phyloP scores from a whole-genome alignment of 1,139 yeast genomes.

The Geotrichum citri-aurantii region DNA sequence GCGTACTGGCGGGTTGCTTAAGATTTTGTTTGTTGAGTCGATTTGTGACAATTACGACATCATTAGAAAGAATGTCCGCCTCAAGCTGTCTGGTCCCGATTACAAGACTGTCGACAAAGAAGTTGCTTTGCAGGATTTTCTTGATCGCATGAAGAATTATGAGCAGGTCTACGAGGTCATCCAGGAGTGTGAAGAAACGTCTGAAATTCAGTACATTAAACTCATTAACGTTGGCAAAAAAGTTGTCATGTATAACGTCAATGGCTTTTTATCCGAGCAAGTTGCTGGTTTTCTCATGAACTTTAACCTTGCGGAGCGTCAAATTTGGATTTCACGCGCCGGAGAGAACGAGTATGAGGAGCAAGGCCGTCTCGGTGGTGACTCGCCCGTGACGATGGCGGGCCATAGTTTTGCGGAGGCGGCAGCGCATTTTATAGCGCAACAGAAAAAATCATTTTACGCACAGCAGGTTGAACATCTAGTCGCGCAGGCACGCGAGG shows the following conservation, averaged over 20 bases:
- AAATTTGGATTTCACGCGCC: constrained; percentile 91
- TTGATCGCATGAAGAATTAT: constrained; percentile 73
- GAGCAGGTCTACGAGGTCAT: constrained; percentile 88
- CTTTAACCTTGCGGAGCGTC: constrained; percentile 84
- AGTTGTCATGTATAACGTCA: constrained; percentile 83
- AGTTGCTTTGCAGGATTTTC: constrained; percentile 72
- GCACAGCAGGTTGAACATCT: constrained; percentile 54
- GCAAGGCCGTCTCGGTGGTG: constrained; percentile 83
- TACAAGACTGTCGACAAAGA: constrained; percentile 81
- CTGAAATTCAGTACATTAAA: constrained; percentile 75
- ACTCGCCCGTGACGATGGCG: constrained; percentile 70
- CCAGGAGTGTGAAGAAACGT: constrained; percentile 56
- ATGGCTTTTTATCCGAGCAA: constrained; percentile 89
- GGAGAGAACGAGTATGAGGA: constrained; percentile 89
- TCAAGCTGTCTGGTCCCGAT: constrained; percentile 91
- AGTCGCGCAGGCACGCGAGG: constrained; percentile 33
- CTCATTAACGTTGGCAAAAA: constrained; percentile 95
- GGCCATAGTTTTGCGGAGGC: constrained; percentile 72
- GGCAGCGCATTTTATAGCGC: constrained; percentile 64
- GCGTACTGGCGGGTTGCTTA: constrained; percentile 65
- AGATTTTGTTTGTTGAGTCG: constrained; percentile 79
- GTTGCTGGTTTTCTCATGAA: constrained; percentile 84
- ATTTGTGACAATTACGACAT: constrained; percentile 78
- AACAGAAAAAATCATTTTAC: constrained; percentile 66
- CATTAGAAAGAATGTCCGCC: constrained; percentile 72